Base-by-base conservation (phyloP, 192 early-diverging fungal species). In the Coemansia aciculifera region DNA sequence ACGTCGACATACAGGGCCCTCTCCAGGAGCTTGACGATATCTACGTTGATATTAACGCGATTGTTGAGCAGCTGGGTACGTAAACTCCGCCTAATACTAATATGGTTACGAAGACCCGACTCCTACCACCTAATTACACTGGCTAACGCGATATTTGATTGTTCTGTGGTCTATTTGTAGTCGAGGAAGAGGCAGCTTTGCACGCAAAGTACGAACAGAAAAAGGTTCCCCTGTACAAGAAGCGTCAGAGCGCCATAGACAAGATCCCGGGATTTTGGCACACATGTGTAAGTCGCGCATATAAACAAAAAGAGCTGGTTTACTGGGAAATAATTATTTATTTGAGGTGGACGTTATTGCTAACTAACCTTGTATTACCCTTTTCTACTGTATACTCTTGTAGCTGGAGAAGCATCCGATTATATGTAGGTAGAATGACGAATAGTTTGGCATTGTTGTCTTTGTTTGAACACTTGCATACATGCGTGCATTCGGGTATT, bases 251-350 rank as follows among this genome's bases (percentile, higher is more conserved):
- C 3, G 64, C 86, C 54, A 79, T 86, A 59, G 78, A 75, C 63
- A 68, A 82, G n/a, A 85, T 86, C 63, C 78, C 80, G 54, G 81
- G 84, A 42, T 87, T 87, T 66, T 87, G 86, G 86, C 66, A 75
- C 46, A 85, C 84, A 65, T 79, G 85, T 49, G 83, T 84, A 75
- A 81, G 78, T 81, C 59, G 1, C n/a, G 3, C 17, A 17, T 51
- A 12, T 36, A 19, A 37, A 54, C 54, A 34, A 23, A 9, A 13
- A 29, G 24, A 5, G 19, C 46, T 21, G 46, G 46, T 21, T 6
- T 48, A 48, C 19, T 19, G 46, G 19, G 19, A 21, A 21, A 48
- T 48, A 21, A 21, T 48, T 5, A n/a, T n/a, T 4, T 8, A 19
- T 48, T 44, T 13, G n/a, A 3, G 15, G 15, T 34, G 31, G 31